Base-by-base conservation (phyloP, 352 stramenopile species). In the Phytophthora pisi region DNA sequence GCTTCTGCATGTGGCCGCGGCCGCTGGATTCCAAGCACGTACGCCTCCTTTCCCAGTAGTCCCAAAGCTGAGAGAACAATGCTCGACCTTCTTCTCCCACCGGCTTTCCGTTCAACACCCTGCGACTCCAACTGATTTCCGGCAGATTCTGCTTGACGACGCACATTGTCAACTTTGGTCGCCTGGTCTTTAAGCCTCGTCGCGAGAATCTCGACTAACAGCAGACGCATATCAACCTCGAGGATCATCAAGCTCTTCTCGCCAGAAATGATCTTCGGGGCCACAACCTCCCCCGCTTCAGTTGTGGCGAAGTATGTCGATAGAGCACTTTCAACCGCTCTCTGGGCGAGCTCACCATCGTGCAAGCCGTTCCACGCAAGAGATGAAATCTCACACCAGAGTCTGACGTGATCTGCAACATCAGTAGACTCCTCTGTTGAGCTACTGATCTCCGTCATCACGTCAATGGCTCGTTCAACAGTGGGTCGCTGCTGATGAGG, bases 181-280 rank as follows among this genome's bases (percentile, higher is more conserved):
- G 64, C 57, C 15, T 72, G 72, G 5, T 42, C 47, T 36, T 86
- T 87, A 2, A 91, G 43, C 0, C 78, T 74, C 13, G 62, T 34
- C 4, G 77, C 72, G 8, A 90, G 57, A 3, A 89, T 68, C 7
- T 91, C 84, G 0, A 88, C 71, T 11, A 91, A 23, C 16, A 84
- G 40, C 20, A 86, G 49, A 2, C 77, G 68, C 38, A 90, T 60
- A 26, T 91, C 81, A 10, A 91, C 64, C 53, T 92, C 84, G 4
- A 86, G 49, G 24, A 83, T 52, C 75, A 79, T 69, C 4, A 89
- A 57, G 18, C 81, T 81, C 56, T 89, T 88, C 55, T 91, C 73
- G 26, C 16, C 31, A 46, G 56, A 65, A 65, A 75, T 69, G 13
- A 24, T 55, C 42, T 68, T 70, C 13, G 50, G n/a, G 9, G 5